Evolutionary conservation across 495 filamentous ascomycete species (phyloP), one percentile per base, ranked within the genome.

Genomic region (Daldinia concentrica): DNA sequence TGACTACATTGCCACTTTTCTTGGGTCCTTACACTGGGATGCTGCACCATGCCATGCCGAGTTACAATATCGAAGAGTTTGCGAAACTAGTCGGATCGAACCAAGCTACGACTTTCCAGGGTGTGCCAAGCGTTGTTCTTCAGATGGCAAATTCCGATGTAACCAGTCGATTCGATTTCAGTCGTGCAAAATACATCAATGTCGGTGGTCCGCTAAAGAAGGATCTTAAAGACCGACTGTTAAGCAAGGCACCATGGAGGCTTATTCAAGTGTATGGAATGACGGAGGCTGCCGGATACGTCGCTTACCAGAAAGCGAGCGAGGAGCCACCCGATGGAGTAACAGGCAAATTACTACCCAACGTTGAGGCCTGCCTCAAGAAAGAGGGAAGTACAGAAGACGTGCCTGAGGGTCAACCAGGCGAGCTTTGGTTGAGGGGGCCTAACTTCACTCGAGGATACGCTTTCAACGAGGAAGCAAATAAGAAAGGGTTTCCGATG

Each of bases 381-480:
- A 59, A 58, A 29, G 67, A 72, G 56, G 68, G 71, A 11, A 74
- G 61, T 37, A 34, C 27, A 6, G 72, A 79, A 27, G 90, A 91
- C 64, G 83, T 90, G 6, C 66, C 86, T 0, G 72, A 79, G 9
- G 88, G 90, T 27, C 75, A 89, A 67, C 76, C 78, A 6, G 89
- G 91, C 22, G 89, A 93, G 76, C 82, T 93, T 57, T 91, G 86
- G 84, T 79, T 92, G 62, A 83, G 86, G 70, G 91, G 91, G 0
- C 84, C 87, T 4, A 86, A 90, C 45, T 77, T 93, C 17, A 91
- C 90, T 77, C 78, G 84, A 26, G 84, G 85, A 27, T 93, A 93
- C 75, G 84, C 85, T 51, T 90, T 91, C 70, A 88, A 93, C 60
- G 76, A 81, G 0, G 74, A 80, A 30, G 87, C 82, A 0, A 93